These are phyloP conservation scores for Hyaloperonospora arabidopsidis DNA, from an alignment of 352 stramenopile species.

Conservation along the genomic window DNA sequence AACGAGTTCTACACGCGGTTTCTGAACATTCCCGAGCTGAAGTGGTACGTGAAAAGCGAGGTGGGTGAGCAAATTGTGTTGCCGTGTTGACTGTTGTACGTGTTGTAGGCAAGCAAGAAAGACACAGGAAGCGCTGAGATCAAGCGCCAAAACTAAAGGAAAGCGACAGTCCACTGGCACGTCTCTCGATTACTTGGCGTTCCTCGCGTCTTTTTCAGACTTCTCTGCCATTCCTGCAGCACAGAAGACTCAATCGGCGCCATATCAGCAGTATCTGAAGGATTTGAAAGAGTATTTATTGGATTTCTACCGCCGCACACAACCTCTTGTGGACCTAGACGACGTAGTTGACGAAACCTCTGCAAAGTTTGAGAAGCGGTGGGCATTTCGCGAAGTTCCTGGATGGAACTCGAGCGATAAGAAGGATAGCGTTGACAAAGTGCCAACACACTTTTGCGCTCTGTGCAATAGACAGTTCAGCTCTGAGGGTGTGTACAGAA, in stretches of 20 bases:
- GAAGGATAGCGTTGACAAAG: constrained; percentile 3
- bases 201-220: constrained; percentile 55
- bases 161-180: constrained; percentile 11
- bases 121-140: constrained; percentile 20
- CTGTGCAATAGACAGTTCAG: constrained; percentile 68
- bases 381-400: constrained; percentile 46
- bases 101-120: constrained; percentile 30
- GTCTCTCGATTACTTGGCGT: constrained; percentile 68
- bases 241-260: constrained; percentile 49
- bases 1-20: constrained; percentile 78
- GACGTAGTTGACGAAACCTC: constrained; percentile 76
- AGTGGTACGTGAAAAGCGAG: constrained; percentile 20
- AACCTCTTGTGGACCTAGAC: constrained; percentile 82
- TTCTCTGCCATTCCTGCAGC: constrained; percentile 47
- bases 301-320: constrained; percentile 81
- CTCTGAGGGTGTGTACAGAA: constrained; percentile 60
- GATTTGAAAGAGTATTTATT: constrained; percentile 79
- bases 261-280: constrained; percentile 61
- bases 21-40: constrained; percentile 65
- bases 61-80: not conserved
- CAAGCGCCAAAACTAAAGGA: constrained; percentile 10
- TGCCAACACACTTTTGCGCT: constrained; percentile 42
- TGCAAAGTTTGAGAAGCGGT: constrained; percentile 80
- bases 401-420: constrained; percentile 40
- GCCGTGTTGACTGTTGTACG: not conserved